Percentiles rank a stretch among this genome's conserved stretches.
Conservation (phyloP, 495 filamentous ascomycete genomes). For the Penicillium herquei region DNA sequence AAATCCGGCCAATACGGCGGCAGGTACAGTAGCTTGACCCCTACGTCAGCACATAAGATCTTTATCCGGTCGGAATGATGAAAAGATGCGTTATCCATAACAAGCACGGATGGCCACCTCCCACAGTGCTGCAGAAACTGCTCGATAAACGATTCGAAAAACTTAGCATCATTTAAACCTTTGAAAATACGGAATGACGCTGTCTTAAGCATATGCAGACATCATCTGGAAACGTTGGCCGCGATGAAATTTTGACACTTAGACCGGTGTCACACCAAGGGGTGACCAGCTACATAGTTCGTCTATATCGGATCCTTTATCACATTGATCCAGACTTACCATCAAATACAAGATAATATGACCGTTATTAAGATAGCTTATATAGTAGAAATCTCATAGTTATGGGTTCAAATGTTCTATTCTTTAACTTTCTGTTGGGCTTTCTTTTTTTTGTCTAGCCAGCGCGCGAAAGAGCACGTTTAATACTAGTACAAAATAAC, state of each 20-base stretch:
- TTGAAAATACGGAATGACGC: slow-evolving; percentile 34
- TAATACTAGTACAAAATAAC: slow-evolving; percentile 15
- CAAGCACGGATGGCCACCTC: slow-evolving; percentile 39
- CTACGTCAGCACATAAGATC: slow-evolving; percentile 1
- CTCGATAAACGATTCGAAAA: slow-evolving; percentile 45
- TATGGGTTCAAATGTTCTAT: too few relatives aligned
- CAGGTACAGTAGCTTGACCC: slow-evolving; percentile 6
- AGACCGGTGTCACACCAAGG: not conserved
- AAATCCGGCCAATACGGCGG: slow-evolving; percentile 11
- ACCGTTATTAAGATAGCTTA: not conserved
- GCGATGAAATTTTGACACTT: not conserved
- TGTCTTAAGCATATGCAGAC: slow-evolving; percentile 29
- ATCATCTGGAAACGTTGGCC: not conserved
- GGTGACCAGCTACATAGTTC: slow-evolving; percentile 2
- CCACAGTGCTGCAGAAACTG: slow-evolving; percentile 36
- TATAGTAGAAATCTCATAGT: not conserved
- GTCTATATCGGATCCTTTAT: not conserved
- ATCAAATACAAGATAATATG: not conserved
- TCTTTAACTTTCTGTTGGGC: not conserved
- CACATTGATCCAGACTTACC: slow-evolving; percentile 2
- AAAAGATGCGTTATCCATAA: slow-evolving; percentile 48
- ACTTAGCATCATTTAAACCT: slow-evolving; percentile 33
- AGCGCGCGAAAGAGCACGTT: slow-evolving; percentile 4
- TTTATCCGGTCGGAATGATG: slow-evolving; percentile 30
- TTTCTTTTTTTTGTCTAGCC: slow-evolving; percentile 30